These are phyloP conservation scores for Termitomyces titanicus DNA, from an alignment of 768 basidiomycete species.

Conservation along the genomic window DNA sequence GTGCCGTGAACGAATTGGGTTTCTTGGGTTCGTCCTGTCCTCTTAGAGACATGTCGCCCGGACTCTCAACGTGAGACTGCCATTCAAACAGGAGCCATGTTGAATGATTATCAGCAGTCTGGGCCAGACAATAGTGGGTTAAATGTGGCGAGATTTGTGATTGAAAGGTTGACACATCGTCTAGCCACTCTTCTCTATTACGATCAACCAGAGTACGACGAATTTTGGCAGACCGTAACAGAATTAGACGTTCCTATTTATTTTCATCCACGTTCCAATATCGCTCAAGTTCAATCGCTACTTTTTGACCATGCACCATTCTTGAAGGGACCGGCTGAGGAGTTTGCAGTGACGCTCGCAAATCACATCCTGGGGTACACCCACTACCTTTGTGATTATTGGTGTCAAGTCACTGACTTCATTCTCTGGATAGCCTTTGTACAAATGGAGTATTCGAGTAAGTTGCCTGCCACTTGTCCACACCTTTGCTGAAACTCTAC, in stretches of 20 bases:
- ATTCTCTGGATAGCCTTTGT: constrained; percentile 20
- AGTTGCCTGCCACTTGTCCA: not conserved
- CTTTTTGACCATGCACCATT: constrained; percentile 31
- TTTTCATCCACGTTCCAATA: constrained; percentile 32
- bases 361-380: constrained; percentile 36
- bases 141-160: not conserved
- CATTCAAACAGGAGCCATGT: constrained; percentile 26
- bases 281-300: constrained; percentile 20
- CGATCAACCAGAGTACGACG: constrained; percentile 35
- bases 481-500: not conserved
- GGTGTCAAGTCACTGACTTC: not conserved
- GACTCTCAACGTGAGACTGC: not conserved
- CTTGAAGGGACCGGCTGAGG: constrained; percentile 30
- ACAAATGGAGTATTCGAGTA: constrained; percentile 39
- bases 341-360: constrained; percentile 35
- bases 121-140: constrained; percentile 33
- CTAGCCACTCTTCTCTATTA: constrained; percentile 34
- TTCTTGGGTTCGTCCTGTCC: constrained; percentile 25
- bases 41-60: not conserved
- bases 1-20: constrained; percentile 36
- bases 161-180: not conserved
- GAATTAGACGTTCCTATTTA: constrained; percentile 38
- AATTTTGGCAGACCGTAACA: constrained; percentile 34
- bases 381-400: not conserved
- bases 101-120: constrained; percentile 44